Conservation (phyloP, 2,329 filamentous ascomycete species). For the Penicillium occitanis region DNA sequence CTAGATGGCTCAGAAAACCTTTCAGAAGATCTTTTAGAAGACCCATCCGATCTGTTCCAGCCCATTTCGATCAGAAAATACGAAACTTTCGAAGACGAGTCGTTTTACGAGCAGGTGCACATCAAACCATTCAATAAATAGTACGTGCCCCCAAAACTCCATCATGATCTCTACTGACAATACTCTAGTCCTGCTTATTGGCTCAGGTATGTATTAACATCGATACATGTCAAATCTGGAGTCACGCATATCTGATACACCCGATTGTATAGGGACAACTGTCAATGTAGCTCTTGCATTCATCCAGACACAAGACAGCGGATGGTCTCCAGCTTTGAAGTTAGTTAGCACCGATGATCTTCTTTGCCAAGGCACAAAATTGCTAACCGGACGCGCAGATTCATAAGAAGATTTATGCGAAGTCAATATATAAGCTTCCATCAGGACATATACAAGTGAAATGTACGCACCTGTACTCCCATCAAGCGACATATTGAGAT, state of each 20-base stretch:
- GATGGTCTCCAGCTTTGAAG: slow-evolving; percentile 66
- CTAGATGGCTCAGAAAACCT: too few relatives aligned
- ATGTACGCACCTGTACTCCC: slow-evolving; percentile 46
- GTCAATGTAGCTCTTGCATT: slow-evolving; percentile 65
- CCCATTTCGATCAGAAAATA: neutral
- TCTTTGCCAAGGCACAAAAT: neutral
- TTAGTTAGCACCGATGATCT: slow-evolving; percentile 37
- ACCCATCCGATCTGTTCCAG: neutral
- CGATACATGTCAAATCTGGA: neutral
- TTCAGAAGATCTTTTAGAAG: neutral
- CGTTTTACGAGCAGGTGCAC: neutral
- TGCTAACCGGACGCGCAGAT: slow-evolving; percentile 43
- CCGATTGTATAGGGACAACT: slow-evolving; percentile 61
- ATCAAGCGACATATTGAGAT: neutral
- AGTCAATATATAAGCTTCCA: slow-evolving; percentile 30
- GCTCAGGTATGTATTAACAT: slow-evolving; percentile 16
- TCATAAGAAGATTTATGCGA: slow-evolving; percentile 44
- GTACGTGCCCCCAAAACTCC: slow-evolving; percentile 2
- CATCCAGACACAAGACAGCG: slow-evolving; percentile 70
- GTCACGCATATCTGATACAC: slow-evolving; percentile 6
- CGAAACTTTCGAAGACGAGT: neutral
- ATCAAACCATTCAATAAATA: slow-evolving; percentile 8
- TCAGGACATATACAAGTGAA: slow-evolving; percentile 47
- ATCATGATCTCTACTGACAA: slow-evolving; percentile 5
- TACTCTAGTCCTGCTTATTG: slow-evolving; percentile 13